Percentiles rank a stretch among this genome's conserved stretches.
phyloP scores from a whole-genome alignment of 306 rosid species.

The Cucurbita ficifolia region DNA sequence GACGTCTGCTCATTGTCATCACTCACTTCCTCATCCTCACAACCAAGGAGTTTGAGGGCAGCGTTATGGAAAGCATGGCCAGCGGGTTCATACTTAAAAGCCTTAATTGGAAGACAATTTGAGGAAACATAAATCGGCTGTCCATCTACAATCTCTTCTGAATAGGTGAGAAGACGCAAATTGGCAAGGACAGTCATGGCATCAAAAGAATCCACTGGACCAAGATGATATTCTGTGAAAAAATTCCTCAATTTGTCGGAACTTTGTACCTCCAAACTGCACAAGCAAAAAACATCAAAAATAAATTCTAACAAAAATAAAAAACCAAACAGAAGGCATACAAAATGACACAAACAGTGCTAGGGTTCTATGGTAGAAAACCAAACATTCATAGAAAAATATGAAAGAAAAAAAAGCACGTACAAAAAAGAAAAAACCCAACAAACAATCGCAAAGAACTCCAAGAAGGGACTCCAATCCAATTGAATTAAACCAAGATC shows the following conservation, averaged over 20 bases:
- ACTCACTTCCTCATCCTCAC: constrained; percentile 28
- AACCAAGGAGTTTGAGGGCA: constrained; percentile 62
- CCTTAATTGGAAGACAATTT: constrained; percentile 71
- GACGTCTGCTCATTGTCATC: constrained; percentile 26
- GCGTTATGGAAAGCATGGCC: constrained; percentile 77
- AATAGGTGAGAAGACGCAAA: constrained; percentile 42
- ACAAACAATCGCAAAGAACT: neutral
- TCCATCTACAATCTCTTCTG: constrained; percentile 69
- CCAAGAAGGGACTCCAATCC: neutral
- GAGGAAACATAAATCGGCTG: constrained; percentile 68
- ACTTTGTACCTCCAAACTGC: neutral
- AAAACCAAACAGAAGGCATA: neutral
- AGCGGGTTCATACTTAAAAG: constrained; percentile 57
- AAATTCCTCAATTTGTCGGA: neutral
- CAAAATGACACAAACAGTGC: neutral
- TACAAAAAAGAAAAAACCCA: neutral
- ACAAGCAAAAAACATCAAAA: neutral
- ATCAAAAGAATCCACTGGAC: constrained; percentile 2
- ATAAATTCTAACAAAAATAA: neutral
- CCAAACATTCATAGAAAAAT: neutral
- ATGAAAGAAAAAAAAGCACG: no score
- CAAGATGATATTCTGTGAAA: neutral
- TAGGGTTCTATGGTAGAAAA: neutral
- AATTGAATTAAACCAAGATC: neutral
- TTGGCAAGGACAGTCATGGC: constrained; percentile 37